phyloP scores from a whole-genome alignment of 148 eudicot species.

The Rhododendron mucronatum region DNA sequence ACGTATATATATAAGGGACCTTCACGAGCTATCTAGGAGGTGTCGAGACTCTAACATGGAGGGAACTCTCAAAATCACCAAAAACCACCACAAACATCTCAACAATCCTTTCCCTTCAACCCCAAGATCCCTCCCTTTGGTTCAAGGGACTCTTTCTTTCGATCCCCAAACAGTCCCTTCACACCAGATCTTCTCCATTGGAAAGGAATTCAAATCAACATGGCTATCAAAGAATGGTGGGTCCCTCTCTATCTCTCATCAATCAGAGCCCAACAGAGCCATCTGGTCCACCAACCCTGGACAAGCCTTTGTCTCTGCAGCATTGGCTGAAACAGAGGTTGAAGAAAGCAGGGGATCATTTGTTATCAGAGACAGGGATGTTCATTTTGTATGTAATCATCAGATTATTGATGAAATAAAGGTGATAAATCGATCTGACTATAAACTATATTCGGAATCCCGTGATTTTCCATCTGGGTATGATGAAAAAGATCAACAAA shows the following conservation, averaged over 20 bases:
- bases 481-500: slow-evolving; percentile 22
- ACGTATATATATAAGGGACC: neutral
- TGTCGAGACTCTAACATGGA: slow-evolving; percentile 32
- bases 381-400: slow-evolving; percentile 60
- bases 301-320: slow-evolving; percentile 77
- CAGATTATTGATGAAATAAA: slow-evolving; percentile 71
- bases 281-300: slow-evolving; percentile 85
- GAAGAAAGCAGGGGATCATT: slow-evolving; percentile 99
- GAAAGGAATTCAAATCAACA: slow-evolving; percentile 52
- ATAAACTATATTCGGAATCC: slow-evolving; percentile 15
- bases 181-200: slow-evolving; percentile 50
- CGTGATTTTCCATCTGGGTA: slow-evolving; percentile 30
- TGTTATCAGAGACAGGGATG: slow-evolving; percentile 46
- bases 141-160: slow-evolving; percentile 51
- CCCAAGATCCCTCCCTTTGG: slow-evolving; percentile 56
- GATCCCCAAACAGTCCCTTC: slow-evolving; percentile 44
- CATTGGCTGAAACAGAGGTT: slow-evolving; percentile 71
- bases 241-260: slow-evolving; percentile 54
- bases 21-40: neutral
- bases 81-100: slow-evolving; percentile 82
- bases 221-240: slow-evolving; percentile 72
- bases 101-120: slow-evolving; percentile 86
- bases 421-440: slow-evolving; percentile 32
- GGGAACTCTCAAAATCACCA: slow-evolving; percentile 55
- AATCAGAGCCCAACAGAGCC: slow-evolving; percentile 46